A percentile compares a stretch with the other conserved stretches of the same genome.
Evolutionary conservation across 2,329 filamentous ascomycete genomes (phyloP).

Genomic region (Penicillium crustosum): DNA sequence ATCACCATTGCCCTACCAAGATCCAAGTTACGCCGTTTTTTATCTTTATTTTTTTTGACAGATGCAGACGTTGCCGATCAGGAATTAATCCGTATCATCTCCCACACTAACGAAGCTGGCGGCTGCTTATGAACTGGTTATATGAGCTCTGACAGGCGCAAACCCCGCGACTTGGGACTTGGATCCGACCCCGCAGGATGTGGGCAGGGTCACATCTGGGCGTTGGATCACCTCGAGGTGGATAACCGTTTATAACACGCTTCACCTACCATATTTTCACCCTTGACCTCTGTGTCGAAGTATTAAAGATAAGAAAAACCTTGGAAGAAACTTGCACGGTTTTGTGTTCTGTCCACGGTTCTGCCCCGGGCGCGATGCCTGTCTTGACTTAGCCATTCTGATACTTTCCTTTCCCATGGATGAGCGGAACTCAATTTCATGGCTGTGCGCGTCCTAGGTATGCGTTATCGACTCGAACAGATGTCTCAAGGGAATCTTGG

Average conservation of each 20-base stretch:
- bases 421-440: constrained; percentile 8
- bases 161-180: not conserved
- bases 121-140: not conserved
- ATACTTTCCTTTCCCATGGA: not conserved
- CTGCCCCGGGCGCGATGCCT: constrained; percentile 15
- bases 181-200: not conserved
- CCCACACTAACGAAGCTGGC: not conserved
- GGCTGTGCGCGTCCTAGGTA: not conserved
- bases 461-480: not conserved
- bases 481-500: not conserved
- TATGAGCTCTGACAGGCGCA: not conserved
- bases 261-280: not conserved
- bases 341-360: constrained; percentile 2
- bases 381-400: constrained; percentile 10
- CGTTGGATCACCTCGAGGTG: not conserved
- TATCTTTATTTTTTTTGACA: not conserved
- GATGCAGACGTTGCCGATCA: constrained; percentile 14
- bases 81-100: not conserved
- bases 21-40: not conserved
- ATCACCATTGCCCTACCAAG: not conserved
- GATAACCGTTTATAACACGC: not conserved
- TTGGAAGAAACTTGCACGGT: not conserved
- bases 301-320: too few relatives aligned
- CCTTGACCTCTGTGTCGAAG: not conserved
- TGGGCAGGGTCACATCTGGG: constrained; percentile 11